Percentiles rank a stretch among this genome's conserved stretches.
Evolutionary conservation across 176 grass and related monocot species (phyloP).

Genomic region (Leersia perrieri): DNA sequence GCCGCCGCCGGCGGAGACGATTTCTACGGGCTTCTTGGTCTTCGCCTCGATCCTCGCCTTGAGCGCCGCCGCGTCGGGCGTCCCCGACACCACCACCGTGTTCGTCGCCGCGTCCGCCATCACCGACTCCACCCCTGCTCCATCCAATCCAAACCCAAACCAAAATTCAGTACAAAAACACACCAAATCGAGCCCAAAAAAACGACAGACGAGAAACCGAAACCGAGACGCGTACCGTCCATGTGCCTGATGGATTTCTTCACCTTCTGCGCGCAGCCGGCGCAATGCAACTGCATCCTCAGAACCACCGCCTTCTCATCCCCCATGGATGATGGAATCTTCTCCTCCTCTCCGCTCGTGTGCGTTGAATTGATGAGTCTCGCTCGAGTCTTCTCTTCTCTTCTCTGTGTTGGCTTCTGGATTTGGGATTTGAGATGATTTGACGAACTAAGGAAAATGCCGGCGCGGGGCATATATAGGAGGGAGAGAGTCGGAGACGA

Average conservation of each 20-base stretch:
- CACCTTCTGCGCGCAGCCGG: slow-evolving; percentile 78
- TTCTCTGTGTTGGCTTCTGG: not conserved
- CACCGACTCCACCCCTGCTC: slow-evolving; percentile 48
- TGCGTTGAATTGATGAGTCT: too few species aligned
- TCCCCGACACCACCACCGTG: slow-evolving; percentile 48
- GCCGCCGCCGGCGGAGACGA: slow-evolving; percentile 48
- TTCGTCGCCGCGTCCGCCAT: slow-evolving; percentile 34
- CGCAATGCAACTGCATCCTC: slow-evolving; percentile 67
- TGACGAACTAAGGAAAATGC: slow-evolving; percentile 12
- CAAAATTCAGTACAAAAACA: not conserved
- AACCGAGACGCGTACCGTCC: slow-evolving; percentile 26
- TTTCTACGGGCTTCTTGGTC: slow-evolving; percentile 49
- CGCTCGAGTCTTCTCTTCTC: too few species aligned
- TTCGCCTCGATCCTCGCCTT: slow-evolving; percentile 62
- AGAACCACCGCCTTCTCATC: slow-evolving; percentile 42
- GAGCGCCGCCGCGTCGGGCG: slow-evolving; percentile 49
- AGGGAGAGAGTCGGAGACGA: not conserved
- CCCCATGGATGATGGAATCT: slow-evolving; percentile 19
- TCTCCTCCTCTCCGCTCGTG: not conserved
- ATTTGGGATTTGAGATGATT: not conserved
- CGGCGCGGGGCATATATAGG: slow-evolving; percentile 11
- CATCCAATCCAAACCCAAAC: not conserved
- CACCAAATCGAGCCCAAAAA: not conserved
- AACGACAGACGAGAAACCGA: too few species aligned
- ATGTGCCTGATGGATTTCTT: slow-evolving; percentile 40